phyloP scores from a whole-genome alignment of 1,284 basidiomycete genomes.

The Stereum hirsutum region DNA sequence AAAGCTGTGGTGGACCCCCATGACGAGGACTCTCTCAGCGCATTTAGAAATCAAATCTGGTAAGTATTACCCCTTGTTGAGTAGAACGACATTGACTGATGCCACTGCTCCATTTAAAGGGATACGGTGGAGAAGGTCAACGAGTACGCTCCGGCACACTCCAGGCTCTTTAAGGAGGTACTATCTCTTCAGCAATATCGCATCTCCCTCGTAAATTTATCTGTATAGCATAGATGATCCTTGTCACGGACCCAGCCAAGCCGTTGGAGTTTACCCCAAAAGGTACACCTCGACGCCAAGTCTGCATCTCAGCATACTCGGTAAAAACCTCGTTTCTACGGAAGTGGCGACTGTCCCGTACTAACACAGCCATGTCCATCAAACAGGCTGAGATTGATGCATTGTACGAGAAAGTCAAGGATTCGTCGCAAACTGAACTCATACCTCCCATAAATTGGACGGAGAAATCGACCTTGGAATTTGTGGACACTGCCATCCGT shows the following conservation, averaged over 20 bases:
- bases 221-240: conserved; percentile 19
- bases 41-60: conserved; percentile 24
- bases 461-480: conserved; percentile 8
- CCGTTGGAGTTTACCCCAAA: conserved; percentile 26
- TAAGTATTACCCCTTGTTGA: conserved; percentile 6
- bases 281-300: conserved; percentile 18
- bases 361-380: no score
- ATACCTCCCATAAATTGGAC: conserved; percentile 18
- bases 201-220: neutral
- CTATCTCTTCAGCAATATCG: conserved; percentile 15
- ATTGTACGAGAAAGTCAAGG: conserved; percentile 20
- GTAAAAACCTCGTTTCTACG: no score
- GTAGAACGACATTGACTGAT: neutral
- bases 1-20: conserved; percentile 18
- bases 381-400: conserved; percentile 21
- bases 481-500: conserved; percentile 17
- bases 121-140: conserved; percentile 18
- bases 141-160: conserved; percentile 18
- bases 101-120: conserved; percentile 6
- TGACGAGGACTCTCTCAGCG: conserved; percentile 16
- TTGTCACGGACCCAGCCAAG: conserved; percentile 19
- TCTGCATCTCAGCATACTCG: conserved; percentile 19
- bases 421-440: conserved; percentile 15
- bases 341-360: no score
- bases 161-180: conserved; percentile 21